These are phyloP conservation scores for Moricandia moricandioides DNA, from an alignment of 345 rosid species.

Conservation along the genomic window DNA sequence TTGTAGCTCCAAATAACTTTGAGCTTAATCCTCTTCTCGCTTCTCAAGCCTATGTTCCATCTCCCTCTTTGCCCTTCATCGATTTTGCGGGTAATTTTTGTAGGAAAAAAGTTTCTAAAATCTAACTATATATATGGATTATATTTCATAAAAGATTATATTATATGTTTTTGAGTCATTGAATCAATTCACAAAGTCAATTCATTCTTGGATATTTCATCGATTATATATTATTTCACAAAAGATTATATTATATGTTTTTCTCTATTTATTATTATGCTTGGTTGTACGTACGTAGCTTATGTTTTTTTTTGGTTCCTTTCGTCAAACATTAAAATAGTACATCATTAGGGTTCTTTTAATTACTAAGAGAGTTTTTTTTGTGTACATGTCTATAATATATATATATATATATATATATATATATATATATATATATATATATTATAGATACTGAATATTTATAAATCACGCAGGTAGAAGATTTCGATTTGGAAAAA, in stretches of 20 bases:
- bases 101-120: not conserved
- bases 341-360: not conserved
- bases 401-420: too few species aligned
- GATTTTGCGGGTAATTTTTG: slow-evolving; percentile 52
- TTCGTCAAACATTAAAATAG: not conserved
- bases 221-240: not conserved
- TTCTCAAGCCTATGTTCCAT: slow-evolving; percentile 48
- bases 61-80: slow-evolving; percentile 41
- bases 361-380: not conserved
- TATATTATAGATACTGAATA: not conserved
- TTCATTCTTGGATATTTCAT: not conserved
- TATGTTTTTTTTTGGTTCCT: not conserved
- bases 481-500: slow-evolving; percentile 56
- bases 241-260: not conserved
- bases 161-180: not conserved
- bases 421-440: too few species aligned
- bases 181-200: not conserved
- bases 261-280: not conserved
- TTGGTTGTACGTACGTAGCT: not conserved
- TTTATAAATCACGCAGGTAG: slow-evolving; percentile 43
- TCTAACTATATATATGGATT: not conserved
- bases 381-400: not conserved
- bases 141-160: too few species aligned
- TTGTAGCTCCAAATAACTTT: slow-evolving; percentile 66
- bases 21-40: slow-evolving; percentile 81